phyloP scores from a whole-genome alignment of 331 rosid genomes.

The Cydonia oblonga region DNA sequence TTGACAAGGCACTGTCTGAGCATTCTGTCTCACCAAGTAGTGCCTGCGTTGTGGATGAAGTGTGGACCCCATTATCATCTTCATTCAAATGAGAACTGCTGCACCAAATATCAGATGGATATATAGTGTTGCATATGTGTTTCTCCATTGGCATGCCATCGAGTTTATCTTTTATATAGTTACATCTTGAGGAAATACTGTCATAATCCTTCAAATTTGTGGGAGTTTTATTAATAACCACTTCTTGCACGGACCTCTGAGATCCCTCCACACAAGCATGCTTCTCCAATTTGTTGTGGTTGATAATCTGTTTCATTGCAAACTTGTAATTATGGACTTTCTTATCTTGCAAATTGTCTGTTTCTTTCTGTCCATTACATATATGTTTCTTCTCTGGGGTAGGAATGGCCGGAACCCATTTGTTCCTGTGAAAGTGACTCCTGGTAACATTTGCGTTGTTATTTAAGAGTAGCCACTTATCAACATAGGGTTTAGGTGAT shows the following conservation, averaged over 20 bases:
- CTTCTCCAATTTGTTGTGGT: constrained; percentile 6
- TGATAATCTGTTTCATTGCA: neutral
- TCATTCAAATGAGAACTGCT: neutral
- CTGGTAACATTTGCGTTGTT: constrained; percentile 10
- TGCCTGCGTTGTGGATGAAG: constrained; percentile 2
- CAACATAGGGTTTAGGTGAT: constrained; percentile 18
- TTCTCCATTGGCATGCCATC: neutral
- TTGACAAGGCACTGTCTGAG: neutral
- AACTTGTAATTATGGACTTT: neutral
- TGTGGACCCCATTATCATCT: neutral
- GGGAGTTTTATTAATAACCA: neutral
- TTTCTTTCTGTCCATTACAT: constrained; percentile 2
- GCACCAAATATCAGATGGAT: constrained; percentile 8
- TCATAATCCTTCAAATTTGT: neutral
- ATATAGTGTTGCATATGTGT: neutral
- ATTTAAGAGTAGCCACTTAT: constrained; percentile 21
- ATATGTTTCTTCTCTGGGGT: constrained; percentile 9
- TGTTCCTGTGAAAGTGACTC: constrained; percentile 4
- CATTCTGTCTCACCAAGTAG: neutral
- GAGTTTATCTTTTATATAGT: neutral
- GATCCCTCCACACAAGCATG: constrained; percentile 4
- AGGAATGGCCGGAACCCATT: constrained; percentile 16
- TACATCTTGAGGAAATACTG: neutral
- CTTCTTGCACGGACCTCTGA: constrained; percentile 1
- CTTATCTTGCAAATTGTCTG: neutral